These are phyloP conservation scores for Monosporascus sp. DNA, from an alignment of 2,329 filamentous ascomycete species.

Conservation along the genomic window DNA sequence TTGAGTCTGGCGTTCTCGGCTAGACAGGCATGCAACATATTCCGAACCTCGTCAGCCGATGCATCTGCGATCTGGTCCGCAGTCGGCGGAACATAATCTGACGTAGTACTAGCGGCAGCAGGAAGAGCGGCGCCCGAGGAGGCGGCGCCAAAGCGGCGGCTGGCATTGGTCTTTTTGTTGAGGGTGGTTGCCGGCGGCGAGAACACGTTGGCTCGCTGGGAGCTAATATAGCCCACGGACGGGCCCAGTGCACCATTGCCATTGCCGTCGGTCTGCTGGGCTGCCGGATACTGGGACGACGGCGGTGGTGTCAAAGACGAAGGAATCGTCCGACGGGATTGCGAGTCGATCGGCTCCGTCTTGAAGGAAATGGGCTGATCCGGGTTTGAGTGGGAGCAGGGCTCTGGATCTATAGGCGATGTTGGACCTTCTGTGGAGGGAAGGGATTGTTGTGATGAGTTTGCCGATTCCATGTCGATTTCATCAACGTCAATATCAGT, in stretches of 20 bases:
- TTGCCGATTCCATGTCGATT: conserved; percentile 12
- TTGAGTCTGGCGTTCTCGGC: conserved; percentile 58
- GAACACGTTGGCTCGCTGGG: conserved; percentile 44
- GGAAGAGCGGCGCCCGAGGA: conserved; percentile 12
- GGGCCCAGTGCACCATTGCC: conserved; percentile 16
- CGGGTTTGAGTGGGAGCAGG: conserved; percentile 3
- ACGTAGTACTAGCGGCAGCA: conserved; percentile 6
- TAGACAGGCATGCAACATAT: conserved; percentile 50
- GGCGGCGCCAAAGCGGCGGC: conserved; percentile 21
- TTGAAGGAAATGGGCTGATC: conserved; percentile 35
- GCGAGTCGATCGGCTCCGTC: conserved; percentile 45
- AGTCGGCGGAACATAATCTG: conserved; percentile 44
- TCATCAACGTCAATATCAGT: conserved; percentile 5
- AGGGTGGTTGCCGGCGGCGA: conserved; percentile 48
- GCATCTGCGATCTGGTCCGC: conserved; percentile 47
- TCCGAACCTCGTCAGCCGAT: conserved; percentile 49
- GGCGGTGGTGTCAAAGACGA: conserved; percentile 55
- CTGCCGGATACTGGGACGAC: conserved; percentile 43
- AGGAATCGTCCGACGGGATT: conserved; percentile 43
- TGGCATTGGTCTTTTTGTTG: conserved; percentile 21
- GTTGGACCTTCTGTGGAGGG: conserved; percentile 51
- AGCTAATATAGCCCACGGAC: conserved; percentile 28
- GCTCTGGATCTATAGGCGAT: conserved; percentile 45
- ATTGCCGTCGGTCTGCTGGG: conserved; percentile 8
- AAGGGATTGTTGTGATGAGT: conserved; percentile 47